Evolutionary conservation across 306 rosid genomes (phyloP).

Genomic region (Corylus americana): DNA sequence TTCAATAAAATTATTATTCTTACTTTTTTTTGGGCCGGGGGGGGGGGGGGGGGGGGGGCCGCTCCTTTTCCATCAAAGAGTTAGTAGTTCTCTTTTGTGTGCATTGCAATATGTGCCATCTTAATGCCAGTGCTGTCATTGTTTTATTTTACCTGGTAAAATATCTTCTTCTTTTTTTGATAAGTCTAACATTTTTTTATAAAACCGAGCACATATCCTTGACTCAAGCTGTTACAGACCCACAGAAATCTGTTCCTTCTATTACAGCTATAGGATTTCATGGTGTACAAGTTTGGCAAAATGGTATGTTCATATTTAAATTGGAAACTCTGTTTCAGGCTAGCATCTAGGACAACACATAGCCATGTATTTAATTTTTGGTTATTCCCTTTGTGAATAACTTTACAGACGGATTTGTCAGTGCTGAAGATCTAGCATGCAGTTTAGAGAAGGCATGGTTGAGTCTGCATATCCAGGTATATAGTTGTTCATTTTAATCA

Average conservation of each 20-base stretch:
- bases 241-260: slow-evolving; percentile 49
- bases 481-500: not conserved
- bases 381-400: not conserved
- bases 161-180: not conserved
- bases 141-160: not conserved
- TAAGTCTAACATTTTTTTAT: not conserved
- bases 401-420: slow-evolving; percentile 44
- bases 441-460: slow-evolving; percentile 62
- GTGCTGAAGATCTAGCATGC: slow-evolving; percentile 50
- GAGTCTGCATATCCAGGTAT: slow-evolving; percentile 58
- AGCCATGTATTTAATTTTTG: not conserved
- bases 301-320: slow-evolving; percentile 37
- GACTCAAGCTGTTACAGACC: slow-evolving; percentile 44
- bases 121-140: not conserved
- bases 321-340: not conserved
- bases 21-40: too few species aligned
- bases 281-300: slow-evolving; percentile 59
- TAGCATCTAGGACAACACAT: not conserved
- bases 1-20: too few species aligned
- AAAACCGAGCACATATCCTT: slow-evolving; percentile 31
- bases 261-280: slow-evolving; percentile 57
- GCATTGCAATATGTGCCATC: not conserved
- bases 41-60: too few species aligned
- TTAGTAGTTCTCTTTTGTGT: not conserved
- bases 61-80: not conserved